phyloP scores from a whole-genome alignment of 495 filamentous ascomycete species.

The Aspergillus sparsus region DNA sequence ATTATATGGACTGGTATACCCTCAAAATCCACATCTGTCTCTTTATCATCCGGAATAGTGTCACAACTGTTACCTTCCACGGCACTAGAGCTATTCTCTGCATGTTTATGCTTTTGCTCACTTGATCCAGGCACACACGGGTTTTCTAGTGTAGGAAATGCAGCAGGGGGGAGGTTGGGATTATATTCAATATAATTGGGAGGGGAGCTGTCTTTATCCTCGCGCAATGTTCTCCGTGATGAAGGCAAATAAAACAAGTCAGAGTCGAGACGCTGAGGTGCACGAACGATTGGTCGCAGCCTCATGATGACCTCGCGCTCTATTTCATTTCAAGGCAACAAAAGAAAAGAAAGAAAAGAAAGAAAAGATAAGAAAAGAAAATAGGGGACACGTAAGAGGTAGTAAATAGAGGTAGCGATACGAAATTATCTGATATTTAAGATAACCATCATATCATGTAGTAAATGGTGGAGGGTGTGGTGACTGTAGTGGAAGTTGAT shows the following conservation, averaged over 20 bases:
- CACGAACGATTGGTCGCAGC: conserved; percentile 26
- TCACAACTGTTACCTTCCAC: background rate
- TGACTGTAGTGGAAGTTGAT: background rate
- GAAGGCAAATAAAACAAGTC: conserved; percentile 14
- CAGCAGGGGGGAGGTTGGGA: conserved; percentile 44
- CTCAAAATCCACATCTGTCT: conserved; percentile 16
- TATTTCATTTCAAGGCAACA: background rate
- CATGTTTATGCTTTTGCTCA: background rate
- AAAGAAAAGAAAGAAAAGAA: background rate
- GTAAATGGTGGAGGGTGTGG: background rate
- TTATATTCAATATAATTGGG: conserved; percentile 34
- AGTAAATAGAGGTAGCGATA: background rate
- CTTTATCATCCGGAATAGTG: background rate
- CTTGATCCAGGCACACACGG: conserved; percentile 14
- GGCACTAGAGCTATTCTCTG: background rate
- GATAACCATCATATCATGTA: background rate
- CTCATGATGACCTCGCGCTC: conserved; percentile 19
- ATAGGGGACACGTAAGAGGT: background rate
- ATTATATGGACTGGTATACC: conserved; percentile 21
- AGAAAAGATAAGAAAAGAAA: background rate
- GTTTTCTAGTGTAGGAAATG: conserved; percentile 42
- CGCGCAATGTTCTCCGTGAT: conserved; percentile 13
- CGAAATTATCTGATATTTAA: too few species aligned
- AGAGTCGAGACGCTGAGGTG: conserved; percentile 24
- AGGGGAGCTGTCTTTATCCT: background rate